Conservation (phyloP, 2,329 filamentous ascomycete species). For the Knoxdaviesia proteae region DNA sequence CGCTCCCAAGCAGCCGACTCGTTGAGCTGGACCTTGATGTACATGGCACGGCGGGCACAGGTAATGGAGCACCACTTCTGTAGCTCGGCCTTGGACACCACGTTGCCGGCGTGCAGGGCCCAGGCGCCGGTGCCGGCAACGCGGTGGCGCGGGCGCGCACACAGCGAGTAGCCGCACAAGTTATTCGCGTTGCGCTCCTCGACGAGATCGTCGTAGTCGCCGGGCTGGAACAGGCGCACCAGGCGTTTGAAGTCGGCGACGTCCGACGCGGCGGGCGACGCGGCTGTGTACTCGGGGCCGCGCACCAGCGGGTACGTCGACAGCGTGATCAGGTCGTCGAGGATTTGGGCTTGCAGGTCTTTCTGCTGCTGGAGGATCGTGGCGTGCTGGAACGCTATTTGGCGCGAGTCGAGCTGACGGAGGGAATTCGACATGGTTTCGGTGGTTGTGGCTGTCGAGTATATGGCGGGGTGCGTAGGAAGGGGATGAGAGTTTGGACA, state of each 20-base stretch:
- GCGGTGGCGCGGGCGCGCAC: slow-evolving; percentile 39
- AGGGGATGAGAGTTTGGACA: too few relatives aligned
- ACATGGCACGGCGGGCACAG: slow-evolving; percentile 64
- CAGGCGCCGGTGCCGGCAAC: slow-evolving; percentile 39
- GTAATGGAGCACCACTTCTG: slow-evolving; percentile 73
- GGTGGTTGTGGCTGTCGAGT: too few relatives aligned
- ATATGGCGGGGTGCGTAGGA: too few relatives aligned
- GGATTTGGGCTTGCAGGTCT: slow-evolving; percentile 52
- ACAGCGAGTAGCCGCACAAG: slow-evolving; percentile 70
- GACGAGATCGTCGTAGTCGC: slow-evolving; percentile 76
- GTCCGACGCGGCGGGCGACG: slow-evolving; percentile 35
- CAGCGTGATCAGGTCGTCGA: slow-evolving; percentile 50
- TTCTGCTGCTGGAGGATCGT: slow-evolving; percentile 65
- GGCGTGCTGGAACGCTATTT: slow-evolving; percentile 65
- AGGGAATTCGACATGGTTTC: too few relatives aligned
- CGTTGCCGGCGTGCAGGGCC: slow-evolving; percentile 35
- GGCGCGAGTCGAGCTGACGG: slow-evolving; percentile 21
- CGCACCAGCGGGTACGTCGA: slow-evolving; percentile 32
- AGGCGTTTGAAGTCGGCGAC: slow-evolving; percentile 40
- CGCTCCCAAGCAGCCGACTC: slow-evolving; percentile 76
- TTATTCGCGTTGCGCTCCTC: slow-evolving; percentile 71
- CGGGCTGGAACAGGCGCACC: slow-evolving; percentile 58
- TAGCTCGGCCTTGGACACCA: slow-evolving; percentile 50
- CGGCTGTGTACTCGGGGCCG: slow-evolving; percentile 16
- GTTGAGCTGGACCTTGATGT: slow-evolving; percentile 71